Conservation (phyloP, 2,329 filamentous ascomycete genomes). For the Tolypocladium pustulatum region DNA sequence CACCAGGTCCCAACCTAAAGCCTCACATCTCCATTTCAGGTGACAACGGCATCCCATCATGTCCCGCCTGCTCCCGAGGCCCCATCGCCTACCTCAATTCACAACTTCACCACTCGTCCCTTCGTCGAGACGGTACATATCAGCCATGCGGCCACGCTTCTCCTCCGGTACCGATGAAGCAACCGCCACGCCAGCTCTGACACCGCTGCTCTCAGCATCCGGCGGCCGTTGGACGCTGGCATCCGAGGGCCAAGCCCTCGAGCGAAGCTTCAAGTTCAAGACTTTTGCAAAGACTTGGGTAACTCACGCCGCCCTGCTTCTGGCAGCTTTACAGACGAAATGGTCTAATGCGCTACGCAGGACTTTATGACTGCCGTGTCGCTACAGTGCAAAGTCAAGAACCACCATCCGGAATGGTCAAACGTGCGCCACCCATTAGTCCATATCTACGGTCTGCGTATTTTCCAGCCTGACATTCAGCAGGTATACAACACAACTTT, state of each 20-base stretch:
- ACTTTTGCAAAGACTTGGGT: conserved; percentile 58
- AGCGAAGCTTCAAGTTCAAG: conserved; percentile 53
- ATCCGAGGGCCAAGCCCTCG: conserved; percentile 40
- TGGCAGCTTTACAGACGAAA: background rate
- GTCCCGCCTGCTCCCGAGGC: conserved; percentile 4
- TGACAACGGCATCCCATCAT: background rate
- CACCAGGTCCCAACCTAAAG: background rate
- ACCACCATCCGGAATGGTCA: conserved; percentile 69
- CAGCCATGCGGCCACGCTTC: conserved; percentile 26
- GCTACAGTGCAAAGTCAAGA: conserved; percentile 54
- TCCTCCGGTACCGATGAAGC: conserved; percentile 33
- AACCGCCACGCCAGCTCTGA: conserved; percentile 21
- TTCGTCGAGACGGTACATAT: conserved; percentile 1
- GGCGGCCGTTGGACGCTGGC: conserved; percentile 39
- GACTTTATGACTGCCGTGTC: conserved; percentile 68
- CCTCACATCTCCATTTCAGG: background rate
- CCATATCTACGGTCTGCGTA: background rate
- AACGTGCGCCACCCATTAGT: conserved; percentile 38
- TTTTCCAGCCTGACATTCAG: background rate
- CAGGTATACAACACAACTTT: conserved; percentile 61
- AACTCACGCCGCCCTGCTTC: conserved; percentile 12
- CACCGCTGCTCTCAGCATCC: conserved; percentile 29
- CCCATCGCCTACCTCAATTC: conserved; percentile 1
- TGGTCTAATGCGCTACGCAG: conserved; percentile 23
- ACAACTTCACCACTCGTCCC: conserved; percentile 6